phyloP scores from a whole-genome alignment of 306 rosid genomes.

The Nissolia schottii region DNA sequence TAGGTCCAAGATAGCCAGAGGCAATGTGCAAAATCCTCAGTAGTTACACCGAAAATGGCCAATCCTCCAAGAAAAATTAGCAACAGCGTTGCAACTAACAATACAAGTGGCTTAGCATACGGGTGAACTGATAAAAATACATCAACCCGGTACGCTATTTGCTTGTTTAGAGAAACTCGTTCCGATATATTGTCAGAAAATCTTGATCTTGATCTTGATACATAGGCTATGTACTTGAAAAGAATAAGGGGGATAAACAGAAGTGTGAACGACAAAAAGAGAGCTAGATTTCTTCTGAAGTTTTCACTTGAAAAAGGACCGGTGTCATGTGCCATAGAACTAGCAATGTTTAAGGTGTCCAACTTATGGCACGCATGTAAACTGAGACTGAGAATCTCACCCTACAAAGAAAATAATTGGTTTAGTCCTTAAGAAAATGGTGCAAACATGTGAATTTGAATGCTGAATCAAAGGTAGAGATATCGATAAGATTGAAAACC shows the following conservation, averaged over 20 bases:
- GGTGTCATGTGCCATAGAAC: constrained; percentile 26
- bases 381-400: constrained; percentile 37
- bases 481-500: not conserved
- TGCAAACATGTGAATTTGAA: not conserved
- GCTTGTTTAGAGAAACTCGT: constrained; percentile 67
- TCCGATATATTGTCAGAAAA: constrained; percentile 51
- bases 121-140: constrained; percentile 80
- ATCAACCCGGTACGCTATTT: constrained; percentile 68
- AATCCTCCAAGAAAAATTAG: constrained; percentile 77
- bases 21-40: constrained; percentile 58
- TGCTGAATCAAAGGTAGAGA: not conserved
- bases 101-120: constrained; percentile 77
- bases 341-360: constrained; percentile 28
- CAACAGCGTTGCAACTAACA: constrained; percentile 73
- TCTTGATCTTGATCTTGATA: constrained; percentile 66
- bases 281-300: constrained; percentile 56
- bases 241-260: constrained; percentile 47
- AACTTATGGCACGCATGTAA: constrained; percentile 35
- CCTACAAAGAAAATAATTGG: constrained; percentile 37
- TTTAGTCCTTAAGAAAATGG: not conserved
- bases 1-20: constrained; percentile 94
- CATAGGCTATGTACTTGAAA: constrained; percentile 52
- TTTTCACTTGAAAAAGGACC: constrained; percentile 32
- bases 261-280: constrained; percentile 46
- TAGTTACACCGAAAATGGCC: constrained; percentile 80